Evolutionary conservation across 2,329 filamentous ascomycete genomes (phyloP).

Genomic region (Fusarium chlamydosporum): DNA sequence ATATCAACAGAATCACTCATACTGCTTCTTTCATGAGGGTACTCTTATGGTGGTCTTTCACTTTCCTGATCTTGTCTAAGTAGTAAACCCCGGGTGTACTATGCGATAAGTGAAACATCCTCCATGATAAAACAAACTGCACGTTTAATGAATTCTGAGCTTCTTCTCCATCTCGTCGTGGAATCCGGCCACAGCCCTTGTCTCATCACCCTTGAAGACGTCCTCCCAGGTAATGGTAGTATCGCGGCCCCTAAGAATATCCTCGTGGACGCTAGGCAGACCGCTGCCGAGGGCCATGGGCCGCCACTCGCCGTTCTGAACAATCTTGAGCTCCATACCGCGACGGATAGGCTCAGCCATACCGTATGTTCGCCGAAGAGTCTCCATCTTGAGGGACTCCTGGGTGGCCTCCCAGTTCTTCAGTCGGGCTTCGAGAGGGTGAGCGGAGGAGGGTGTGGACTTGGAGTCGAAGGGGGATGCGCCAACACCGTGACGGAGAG

Average conservation of each 20-base stretch:
- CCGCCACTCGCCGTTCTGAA: slow-evolving; percentile 82
- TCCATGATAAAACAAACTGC: slow-evolving; percentile 5
- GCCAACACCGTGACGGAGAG: slow-evolving; percentile 85
- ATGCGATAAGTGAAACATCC: slow-evolving; percentile 13
- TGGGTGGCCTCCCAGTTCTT: slow-evolving; percentile 92
- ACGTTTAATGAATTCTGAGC: slow-evolving; percentile 75
- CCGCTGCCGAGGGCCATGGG: slow-evolving; percentile 75
- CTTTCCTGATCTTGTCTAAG: slow-evolving; percentile 36
- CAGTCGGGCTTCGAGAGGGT: slow-evolving; percentile 93
- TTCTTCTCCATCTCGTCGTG: slow-evolving; percentile 96
- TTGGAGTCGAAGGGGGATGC: slow-evolving; percentile 68
- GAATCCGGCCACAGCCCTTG: slow-evolving; percentile 77
- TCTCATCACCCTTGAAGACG: slow-evolving; percentile 85
- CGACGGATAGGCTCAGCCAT: slow-evolving; percentile 92
- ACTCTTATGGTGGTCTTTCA: slow-evolving; percentile 2
- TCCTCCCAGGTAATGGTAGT: slow-evolving; percentile 91
- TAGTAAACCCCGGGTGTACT: slow-evolving; percentile 38
- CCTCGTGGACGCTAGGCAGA: slow-evolving; percentile 82
- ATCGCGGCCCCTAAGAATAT: slow-evolving; percentile 87
- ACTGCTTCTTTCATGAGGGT: slow-evolving; percentile 1
- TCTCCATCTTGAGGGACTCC: slow-evolving; percentile 88
- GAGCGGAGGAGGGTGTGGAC: slow-evolving; percentile 70
- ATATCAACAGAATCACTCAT: slow-evolving; percentile 23
- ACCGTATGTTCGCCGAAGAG: slow-evolving; percentile 87
- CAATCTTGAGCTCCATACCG: slow-evolving; percentile 95